These are phyloP conservation scores for Verticillium zaregamsianum DNA, from an alignment of 2,329 filamentous ascomycete genomes.

Conservation along the genomic window DNA sequence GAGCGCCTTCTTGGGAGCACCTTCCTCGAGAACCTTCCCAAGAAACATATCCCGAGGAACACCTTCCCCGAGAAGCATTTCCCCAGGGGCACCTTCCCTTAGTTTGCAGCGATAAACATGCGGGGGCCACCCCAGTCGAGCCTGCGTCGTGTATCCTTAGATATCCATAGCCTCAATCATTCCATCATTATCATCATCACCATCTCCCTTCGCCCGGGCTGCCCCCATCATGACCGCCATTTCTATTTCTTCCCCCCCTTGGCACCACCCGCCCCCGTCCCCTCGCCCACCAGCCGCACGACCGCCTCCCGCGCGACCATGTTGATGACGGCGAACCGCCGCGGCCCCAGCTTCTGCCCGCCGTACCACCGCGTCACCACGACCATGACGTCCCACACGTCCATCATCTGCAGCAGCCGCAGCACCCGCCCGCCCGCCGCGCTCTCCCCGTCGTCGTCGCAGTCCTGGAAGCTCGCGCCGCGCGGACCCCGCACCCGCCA, in stretches of 20 bases:
- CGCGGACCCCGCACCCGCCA: slow-evolving; percentile 72
- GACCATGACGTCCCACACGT: slow-evolving; percentile 87
- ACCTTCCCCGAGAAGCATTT: too few species aligned
- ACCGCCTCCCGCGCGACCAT: slow-evolving; percentile 78
- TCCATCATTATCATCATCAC: background rate
- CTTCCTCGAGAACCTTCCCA: too few species aligned
- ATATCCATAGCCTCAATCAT: background rate
- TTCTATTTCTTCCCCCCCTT: slow-evolving; percentile 21
- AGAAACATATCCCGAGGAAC: too few species aligned
- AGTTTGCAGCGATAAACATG: too few species aligned
- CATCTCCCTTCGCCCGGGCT: slow-evolving; percentile 1
- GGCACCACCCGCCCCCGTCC: slow-evolving; percentile 32
- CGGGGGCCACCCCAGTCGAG: too few species aligned
- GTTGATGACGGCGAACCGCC: slow-evolving; percentile 89
- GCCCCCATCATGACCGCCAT: slow-evolving; percentile 18
- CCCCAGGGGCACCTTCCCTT: too few species aligned
- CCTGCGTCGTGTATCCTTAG: too few species aligned
- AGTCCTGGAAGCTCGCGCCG: slow-evolving; percentile 72
- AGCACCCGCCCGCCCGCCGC: slow-evolving; percentile 82
- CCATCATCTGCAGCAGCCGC: slow-evolving; percentile 92
- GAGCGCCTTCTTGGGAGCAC: too few species aligned
- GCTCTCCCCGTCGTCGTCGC: slow-evolving; percentile 92
- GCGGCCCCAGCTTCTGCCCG: slow-evolving; percentile 81
- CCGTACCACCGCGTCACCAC: slow-evolving; percentile 96
- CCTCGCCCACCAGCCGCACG: slow-evolving; percentile 61